Conservation (phyloP, 495 filamentous ascomycete genomes). For the Trichoderma erinaceum region DNA sequence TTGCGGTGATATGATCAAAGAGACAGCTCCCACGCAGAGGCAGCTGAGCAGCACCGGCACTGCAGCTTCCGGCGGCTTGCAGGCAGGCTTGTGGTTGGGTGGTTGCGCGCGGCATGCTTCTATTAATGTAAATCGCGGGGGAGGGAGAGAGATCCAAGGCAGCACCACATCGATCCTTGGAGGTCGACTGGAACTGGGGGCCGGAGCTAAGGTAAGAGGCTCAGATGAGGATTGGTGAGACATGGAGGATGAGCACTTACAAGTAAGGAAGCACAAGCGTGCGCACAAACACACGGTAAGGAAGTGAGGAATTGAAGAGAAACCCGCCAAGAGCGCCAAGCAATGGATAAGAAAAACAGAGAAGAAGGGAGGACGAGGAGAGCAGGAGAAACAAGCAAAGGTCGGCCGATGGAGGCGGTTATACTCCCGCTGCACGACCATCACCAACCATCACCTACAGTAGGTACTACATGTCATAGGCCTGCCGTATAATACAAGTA, state of each 20-base stretch:
- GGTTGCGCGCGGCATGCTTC: constrained; percentile 2
- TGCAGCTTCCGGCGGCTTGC: constrained; percentile 9
- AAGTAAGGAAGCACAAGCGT: background rate
- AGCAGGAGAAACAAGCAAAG: background rate
- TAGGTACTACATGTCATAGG: too few species aligned
- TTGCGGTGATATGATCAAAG: background rate
- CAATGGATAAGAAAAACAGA: background rate
- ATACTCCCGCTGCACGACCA: too few species aligned
- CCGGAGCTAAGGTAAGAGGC: background rate
- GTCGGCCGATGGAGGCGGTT: background rate
- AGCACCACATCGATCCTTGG: background rate
- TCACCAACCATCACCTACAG: too few species aligned
- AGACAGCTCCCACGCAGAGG: background rate
- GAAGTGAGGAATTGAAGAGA: background rate
- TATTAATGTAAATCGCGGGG: constrained; percentile 10
- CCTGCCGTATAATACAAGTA: too few species aligned
- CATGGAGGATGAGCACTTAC: background rate
- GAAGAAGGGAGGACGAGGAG: background rate
- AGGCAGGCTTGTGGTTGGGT: background rate
- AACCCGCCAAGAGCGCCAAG: constrained; percentile 7
- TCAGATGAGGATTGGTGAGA: background rate
- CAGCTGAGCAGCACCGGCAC: constrained; percentile 10
- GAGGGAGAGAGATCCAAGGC: background rate
- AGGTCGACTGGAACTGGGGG: background rate
- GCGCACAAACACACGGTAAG: background rate